These are phyloP conservation scores for Ramalina intermedia DNA, from an alignment of 495 filamentous ascomycete genomes.

Conservation along the genomic window DNA sequence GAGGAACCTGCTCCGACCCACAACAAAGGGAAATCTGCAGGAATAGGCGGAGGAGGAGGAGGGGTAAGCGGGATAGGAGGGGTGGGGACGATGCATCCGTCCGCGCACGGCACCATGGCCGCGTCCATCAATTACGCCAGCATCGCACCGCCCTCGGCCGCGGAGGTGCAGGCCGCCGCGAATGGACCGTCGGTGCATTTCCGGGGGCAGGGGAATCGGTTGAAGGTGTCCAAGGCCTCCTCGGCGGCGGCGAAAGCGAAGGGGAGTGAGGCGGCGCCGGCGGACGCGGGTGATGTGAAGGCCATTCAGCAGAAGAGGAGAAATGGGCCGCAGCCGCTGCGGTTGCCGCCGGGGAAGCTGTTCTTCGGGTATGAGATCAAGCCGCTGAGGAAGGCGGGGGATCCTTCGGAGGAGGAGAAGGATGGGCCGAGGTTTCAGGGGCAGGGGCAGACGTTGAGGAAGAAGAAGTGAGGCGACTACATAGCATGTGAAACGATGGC, in stretches of 20 bases:
- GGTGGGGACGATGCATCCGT: slow-evolving; percentile 57
- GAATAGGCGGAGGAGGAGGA: slow-evolving; percentile 23
- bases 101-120: slow-evolving; percentile 75
- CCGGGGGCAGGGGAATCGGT: slow-evolving; percentile 52
- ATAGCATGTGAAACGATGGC: slow-evolving; percentile 15
- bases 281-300: slow-evolving; percentile 27
- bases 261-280: too few relatives aligned
- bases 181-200: slow-evolving; percentile 68
- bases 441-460: slow-evolving; percentile 61
- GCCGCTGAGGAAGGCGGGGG: slow-evolving; percentile 63
- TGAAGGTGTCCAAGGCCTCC: slow-evolving; percentile 65
- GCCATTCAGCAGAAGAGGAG: slow-evolving; percentile 30
- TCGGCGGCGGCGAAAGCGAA: too few relatives aligned
- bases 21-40: slow-evolving; percentile 41
- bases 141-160: slow-evolving; percentile 66
- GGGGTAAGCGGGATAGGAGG: neutral
- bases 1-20: slow-evolving; percentile 57
- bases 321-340: slow-evolving; percentile 76
- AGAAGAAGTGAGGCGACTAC: slow-evolving; percentile 14
- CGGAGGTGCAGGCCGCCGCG: slow-evolving; percentile 43
- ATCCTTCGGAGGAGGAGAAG: slow-evolving; percentile 40
- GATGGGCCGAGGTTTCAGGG: slow-evolving; percentile 70
- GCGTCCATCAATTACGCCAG: slow-evolving; percentile 91
- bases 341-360: slow-evolving; percentile 73
- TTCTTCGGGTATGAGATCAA: slow-evolving; percentile 94